A percentile compares a stretch with the other conserved stretches of the same genome.
These are phyloP conservation scores for Silene uniflora DNA, from an alignment of 148 eudicot species.

Conservation along the genomic window DNA sequence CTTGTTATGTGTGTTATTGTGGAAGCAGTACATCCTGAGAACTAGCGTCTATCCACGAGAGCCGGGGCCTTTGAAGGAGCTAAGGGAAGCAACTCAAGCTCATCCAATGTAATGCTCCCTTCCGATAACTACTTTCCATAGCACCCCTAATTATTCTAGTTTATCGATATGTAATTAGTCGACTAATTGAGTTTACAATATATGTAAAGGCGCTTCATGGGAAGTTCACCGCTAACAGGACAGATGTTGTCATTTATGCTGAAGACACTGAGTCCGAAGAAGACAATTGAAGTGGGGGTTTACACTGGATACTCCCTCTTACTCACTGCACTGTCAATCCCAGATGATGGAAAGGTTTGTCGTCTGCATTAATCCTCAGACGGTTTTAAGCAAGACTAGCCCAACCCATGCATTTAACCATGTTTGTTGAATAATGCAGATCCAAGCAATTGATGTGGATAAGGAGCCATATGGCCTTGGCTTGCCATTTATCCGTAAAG, in stretches of 20 bases:
- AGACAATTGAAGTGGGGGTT: constrained; percentile 43
- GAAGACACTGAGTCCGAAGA: constrained; percentile 32
- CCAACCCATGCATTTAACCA: background rate
- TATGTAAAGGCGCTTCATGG: constrained; percentile 30
- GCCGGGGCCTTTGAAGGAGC: constrained; percentile 35
- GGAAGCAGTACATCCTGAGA: constrained; percentile 35
- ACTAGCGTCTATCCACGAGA: constrained; percentile 48
- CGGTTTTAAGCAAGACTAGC: too few species aligned
- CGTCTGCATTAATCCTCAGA: too few species aligned
- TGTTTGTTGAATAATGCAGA: constrained; percentile 7
- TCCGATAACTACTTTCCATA: background rate
- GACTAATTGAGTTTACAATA: background rate
- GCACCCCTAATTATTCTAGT: background rate
- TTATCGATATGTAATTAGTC: background rate
- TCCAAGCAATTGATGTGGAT: constrained; percentile 29
- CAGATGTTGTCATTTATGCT: constrained; percentile 31
- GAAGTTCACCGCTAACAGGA: constrained; percentile 31
- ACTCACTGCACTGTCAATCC: constrained; percentile 43
- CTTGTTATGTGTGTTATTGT: background rate
- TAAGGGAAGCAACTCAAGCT: constrained; percentile 37
- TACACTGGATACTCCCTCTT: constrained; percentile 46
- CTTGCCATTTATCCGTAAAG: constrained; percentile 28
- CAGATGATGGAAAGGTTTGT: constrained; percentile 38
- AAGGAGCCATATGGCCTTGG: constrained; percentile 26
- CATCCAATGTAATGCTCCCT: constrained; percentile 33